Evolutionary conservation across 495 filamentous ascomycete genomes (phyloP), one percentile per base, ranked within the genome.

Genomic region (Oidiodendron maius): DNA sequence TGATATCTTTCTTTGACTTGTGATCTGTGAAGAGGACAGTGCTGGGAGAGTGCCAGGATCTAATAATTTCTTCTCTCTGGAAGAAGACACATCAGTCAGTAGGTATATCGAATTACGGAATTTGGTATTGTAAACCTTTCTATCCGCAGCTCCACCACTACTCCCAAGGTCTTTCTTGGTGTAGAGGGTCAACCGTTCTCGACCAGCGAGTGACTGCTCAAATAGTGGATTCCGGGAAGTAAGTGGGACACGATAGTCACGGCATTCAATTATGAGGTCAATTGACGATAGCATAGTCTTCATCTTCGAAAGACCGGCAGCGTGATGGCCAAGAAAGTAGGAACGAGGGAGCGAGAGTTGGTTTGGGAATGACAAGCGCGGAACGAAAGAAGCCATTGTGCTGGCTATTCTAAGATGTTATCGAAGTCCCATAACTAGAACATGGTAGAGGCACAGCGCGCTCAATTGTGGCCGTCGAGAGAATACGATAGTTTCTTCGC

Each of bases 281-380:
- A 95, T 86, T 40, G 80, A 76, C 37, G 80, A 80, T 39, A 99
- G 78, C 68, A 85, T 74, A 47, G 79, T 81, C 65, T 86, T 87
- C 86, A 99, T 97, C 62, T 85, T 83, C 16, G 70, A 69, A 17
- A 97, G 71, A n/a, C 86, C 93, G 28, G 85, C 73, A 37, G 76
- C 74, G 71, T 99, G 93, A 64, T 99, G 93, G 48, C 93, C 93
- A n/a, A 97, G 80, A 74, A 84, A 99, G 71, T 96, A 99, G 47
- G 94, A 93, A 20, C 87, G 80, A 12, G 87, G 85, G 48, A 97
- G 24, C 8, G 74, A 76, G 32, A 71, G 65, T 46, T 83, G 75
- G 61, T 81, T 70, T 2, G 83, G 82, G 64, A 93, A 97, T 8
- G 68, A 62, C 34, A 65, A 61, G 47, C 93, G 87, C 1, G 94